Evolutionary conservation across 371 early-diverging fungal species (phyloP), one percentile per base, ranked within the genome.

Genomic region (Batrachochytrium dendrobatidis): DNA sequence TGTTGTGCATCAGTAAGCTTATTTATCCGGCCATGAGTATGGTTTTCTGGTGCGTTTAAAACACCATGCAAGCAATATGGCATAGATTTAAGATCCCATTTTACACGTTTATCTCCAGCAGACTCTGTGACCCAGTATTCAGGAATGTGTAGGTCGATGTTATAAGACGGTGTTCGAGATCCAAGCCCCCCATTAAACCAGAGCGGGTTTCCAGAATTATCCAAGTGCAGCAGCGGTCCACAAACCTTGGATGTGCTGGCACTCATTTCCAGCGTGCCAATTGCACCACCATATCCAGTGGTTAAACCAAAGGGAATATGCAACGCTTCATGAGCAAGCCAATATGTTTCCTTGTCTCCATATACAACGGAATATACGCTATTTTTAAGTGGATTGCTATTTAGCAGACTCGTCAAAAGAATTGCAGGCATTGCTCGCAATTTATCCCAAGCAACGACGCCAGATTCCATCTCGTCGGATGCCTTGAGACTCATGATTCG

Each of bases 121-220:
- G n/a, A n/a, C n/a, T n/a, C n/a, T n/a, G n/a, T n/a, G n/a, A n/a
- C n/a, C n/a, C n/a, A n/a, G n/a, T n/a, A n/a, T n/a, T n/a, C n/a
- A n/a, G n/a, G n/a, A n/a, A n/a, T n/a, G n/a, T n/a, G n/a, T n/a
- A n/a, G n/a, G n/a, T n/a, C n/a, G n/a, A n/a, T n/a, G n/a, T n/a
- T n/a, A n/a, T n/a, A n/a, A n/a, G n/a, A n/a, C n/a, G n/a, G n/a
- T n/a, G n/a, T n/a, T n/a, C n/a, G n/a, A n/a, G n/a, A n/a, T n/a
- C n/a, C 39, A 39, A 72, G 44, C 10, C 74, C 74, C 30, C 72
- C 74, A 46, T 74, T 71, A 34, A 48, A 64, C 72, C 72, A 74
- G 25, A 74, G 65, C 39, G 74, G 74, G 12, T 49, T 4, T 5
- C 29, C 24, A 34, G 56, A 12, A 46, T 62, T 62, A 55, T 69